Conservation (phyloP, 352 stramenopile genomes). For the Plasmopara halstedii region DNA sequence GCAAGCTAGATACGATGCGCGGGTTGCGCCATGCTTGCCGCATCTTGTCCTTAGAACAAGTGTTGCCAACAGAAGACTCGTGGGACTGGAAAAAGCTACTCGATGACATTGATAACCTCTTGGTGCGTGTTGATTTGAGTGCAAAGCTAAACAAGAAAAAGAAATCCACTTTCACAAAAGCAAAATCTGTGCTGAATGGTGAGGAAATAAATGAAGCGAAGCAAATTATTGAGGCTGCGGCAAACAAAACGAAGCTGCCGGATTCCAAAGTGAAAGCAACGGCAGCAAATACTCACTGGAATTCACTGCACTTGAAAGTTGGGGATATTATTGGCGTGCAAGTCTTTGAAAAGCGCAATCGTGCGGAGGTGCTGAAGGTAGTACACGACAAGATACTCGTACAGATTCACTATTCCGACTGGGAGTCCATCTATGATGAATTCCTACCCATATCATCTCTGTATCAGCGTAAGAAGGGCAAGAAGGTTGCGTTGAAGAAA, state of each 20-base stretch:
- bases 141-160: conserved; percentile 31
- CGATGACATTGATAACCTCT: conserved; percentile 61
- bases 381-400: conserved; percentile 64
- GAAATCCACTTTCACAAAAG: conserved; percentile 21
- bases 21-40: conserved; percentile 56
- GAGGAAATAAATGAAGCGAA: conserved; percentile 22
- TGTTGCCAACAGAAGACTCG: conserved; percentile 57
- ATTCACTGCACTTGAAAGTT: conserved; percentile 47
- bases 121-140: conserved; percentile 50
- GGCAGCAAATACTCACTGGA: conserved; percentile 46
- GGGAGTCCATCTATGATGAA: conserved; percentile 79
- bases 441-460: conserved; percentile 57
- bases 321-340: conserved; percentile 66
- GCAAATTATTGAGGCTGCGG: conserved; percentile 22
- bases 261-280: conserved; percentile 16
- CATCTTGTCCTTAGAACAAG: conserved; percentile 59
- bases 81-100: conserved; percentile 78
- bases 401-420: conserved; percentile 74
- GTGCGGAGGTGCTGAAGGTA: conserved; percentile 54
- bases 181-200: conserved; percentile 15
- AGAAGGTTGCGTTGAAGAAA: conserved; percentile 51
- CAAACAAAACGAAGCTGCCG: conserved; percentile 16
- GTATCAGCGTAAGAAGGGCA: conserved; percentile 41
- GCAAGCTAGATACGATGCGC: conserved; percentile 56
- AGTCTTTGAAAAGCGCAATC: conserved; percentile 69